phyloP scores from a whole-genome alignment of 768 basidiomycete genomes.

The Tephrocybe sp. region DNA sequence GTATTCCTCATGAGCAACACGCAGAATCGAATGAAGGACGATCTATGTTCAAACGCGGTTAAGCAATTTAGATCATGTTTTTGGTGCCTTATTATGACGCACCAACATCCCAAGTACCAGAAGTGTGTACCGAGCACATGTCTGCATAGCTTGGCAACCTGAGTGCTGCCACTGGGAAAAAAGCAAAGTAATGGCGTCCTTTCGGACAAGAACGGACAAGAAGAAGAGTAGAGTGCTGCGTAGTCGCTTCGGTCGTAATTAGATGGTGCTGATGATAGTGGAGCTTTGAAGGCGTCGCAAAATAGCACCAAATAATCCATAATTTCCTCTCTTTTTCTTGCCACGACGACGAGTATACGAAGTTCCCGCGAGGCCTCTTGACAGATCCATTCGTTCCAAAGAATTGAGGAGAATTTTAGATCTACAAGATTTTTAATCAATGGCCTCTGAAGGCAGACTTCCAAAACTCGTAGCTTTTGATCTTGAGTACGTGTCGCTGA shows the following conservation, averaged over 20 bases:
- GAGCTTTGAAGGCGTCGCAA: no score
- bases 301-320: not conserved
- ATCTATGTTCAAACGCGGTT: conserved; percentile 22
- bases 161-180: not conserved
- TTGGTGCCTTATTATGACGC: conserved; percentile 5
- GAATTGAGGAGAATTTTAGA: no score
- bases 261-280: no score
- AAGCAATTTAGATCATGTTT: not conserved
- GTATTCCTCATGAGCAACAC: conserved; percentile 43
- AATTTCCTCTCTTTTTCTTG: not conserved
- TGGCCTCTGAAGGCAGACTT: conserved; percentile 8
- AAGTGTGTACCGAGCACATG: conserved; percentile 17
- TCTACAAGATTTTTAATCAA: not conserved
- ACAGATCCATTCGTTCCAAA: no score
- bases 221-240: no score
- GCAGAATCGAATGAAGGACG: conserved; percentile 38
- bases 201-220: not conserved
- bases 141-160: conserved; percentile 12
- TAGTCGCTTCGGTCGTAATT: no score
- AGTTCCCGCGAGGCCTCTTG: no score
- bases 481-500: conserved; percentile 54
- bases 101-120: conserved; percentile 17
- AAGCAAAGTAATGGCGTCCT: not conserved
- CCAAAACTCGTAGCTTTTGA: conserved; percentile 79
- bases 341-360: not conserved